Evolutionary conservation across 2,329 filamentous ascomycete genomes (phyloP).

Genomic region (Colletotrichum somersetense): DNA sequence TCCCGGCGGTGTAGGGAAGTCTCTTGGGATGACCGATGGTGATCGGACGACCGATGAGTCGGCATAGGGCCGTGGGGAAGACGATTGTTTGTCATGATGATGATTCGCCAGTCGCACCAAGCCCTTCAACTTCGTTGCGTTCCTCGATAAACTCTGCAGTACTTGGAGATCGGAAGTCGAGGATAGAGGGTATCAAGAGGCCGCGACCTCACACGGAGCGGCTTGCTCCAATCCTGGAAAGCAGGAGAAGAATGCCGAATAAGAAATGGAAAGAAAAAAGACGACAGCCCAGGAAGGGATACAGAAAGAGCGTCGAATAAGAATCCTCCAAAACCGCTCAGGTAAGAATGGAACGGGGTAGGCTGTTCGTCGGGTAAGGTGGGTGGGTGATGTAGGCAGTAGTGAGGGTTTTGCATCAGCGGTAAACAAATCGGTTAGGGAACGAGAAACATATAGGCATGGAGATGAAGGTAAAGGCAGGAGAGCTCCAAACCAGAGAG

Average conservation of each 20-base stretch:
- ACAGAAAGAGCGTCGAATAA: background rate
- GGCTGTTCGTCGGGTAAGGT: background rate
- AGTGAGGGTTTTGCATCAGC: background rate
- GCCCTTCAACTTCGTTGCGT: background rate
- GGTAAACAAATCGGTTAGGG: background rate
- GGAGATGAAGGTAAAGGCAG: background rate
- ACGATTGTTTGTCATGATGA: constrained; percentile 15
- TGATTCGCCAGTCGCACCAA: background rate
- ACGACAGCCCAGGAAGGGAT: background rate
- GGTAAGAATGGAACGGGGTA: background rate
- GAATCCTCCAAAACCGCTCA: background rate
- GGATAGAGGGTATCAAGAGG: background rate
- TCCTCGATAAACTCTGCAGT: background rate
- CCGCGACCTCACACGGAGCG: background rate
- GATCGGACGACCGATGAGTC: background rate
- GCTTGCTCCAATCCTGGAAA: too few species aligned
- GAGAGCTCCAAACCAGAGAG: background rate
- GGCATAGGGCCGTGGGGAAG: background rate
- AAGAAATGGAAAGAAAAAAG: background rate
- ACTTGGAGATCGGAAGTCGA: background rate
- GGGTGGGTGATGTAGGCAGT: constrained; percentile 4
- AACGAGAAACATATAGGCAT: background rate
- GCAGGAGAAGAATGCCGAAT: background rate
- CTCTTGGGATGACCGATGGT: background rate
- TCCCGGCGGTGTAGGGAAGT: background rate